Evolutionary conservation across 345 rosid genomes (phyloP), one percentile per base, ranked within the genome.

Genomic region (Abelmoschus esculentus): DNA sequence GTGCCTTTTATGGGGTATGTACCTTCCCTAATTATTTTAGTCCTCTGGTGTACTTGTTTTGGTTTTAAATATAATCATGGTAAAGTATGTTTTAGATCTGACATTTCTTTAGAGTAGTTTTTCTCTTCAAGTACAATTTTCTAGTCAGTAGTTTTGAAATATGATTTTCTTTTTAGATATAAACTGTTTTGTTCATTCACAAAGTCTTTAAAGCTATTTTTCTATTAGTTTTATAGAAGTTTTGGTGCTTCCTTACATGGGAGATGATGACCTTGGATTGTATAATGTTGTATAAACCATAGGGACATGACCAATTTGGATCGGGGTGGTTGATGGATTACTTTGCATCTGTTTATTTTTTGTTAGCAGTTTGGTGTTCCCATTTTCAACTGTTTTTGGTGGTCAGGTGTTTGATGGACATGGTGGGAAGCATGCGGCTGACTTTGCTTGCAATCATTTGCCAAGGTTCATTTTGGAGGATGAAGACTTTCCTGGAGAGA

Each of bases 381-480:
- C 47, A 61, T 28, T 72, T 32, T 11, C 56, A 36, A 56, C 36
- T 22, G 42, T 78, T 12, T 63, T 63, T 42, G 11, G 11, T 42
- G 17, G 15, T 42, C 53, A 42, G 53, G 52, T 62, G 17, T 62
- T 62, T 5, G 98, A 60, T 79, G 97, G 98, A 34, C 97, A 92
- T 80, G 96, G 89, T 28, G 97, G 98, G 70, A 90, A 87, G 77
- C 93, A 90, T 80, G 98, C 98, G 22, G 97, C 98, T 44, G 89
- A 90, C 44, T 63, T 63, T 63, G 52, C 67, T 63, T 40, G 32
- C 67, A 18, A 19, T 42, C 67, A 40, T 63, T 63, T 63, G 49
- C 91, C 89, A 6, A 90, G 84, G 78, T 86, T 82, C 78, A 90
- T 92, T 67, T 75, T 86, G 26, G 82, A 85, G 72, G 87, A 90